Evolutionary conservation across 2,329 filamentous ascomycete species (phyloP), one percentile per base, ranked within the genome.

Genomic region (Trichoderma sp.): DNA sequence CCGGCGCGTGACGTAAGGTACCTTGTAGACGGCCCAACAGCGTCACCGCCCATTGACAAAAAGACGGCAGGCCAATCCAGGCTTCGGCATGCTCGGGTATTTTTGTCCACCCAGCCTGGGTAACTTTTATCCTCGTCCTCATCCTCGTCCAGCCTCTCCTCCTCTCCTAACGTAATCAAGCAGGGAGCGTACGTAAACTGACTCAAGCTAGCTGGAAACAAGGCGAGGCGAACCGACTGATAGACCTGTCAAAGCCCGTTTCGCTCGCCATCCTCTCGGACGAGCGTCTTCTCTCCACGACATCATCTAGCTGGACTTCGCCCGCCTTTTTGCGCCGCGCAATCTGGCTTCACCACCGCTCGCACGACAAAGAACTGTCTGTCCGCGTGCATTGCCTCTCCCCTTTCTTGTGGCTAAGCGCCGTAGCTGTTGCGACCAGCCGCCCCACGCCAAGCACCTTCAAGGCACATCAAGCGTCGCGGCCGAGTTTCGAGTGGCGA

Each of bases 391-490:
- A 27, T 37, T 50, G 57, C 19, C 4, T 60, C 50, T 53, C 64
- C 64, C 64, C 67, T 67, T 67, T 59, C n/a, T n/a, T n/a, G n/a
- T n/a, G n/a, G 50, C 29, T 59, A 69, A 67, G 68, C 53, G 67
- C 59, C 50, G n/a, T 39, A 34, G 37, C 45, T 64, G 37, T 64
- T 68, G 67, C 67, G 67, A 64, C 52, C 59, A 52, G 57, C 59
- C 67, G 60, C 59, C 59, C 67, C 53, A 63, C 59, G 67, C 67
- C 52, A 39, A 53, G 32, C 32, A 50, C 37, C 57, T 59, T 15
- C 35, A 35, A 45, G 25, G 29, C 25, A 45, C 63, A 57, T 19
- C 52, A 35, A 45, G 61, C 61, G 29, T 56, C 56, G 61, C 50
- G n/a, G 50, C 61, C 34, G 37, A 57, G 39, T 57, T 57, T 37